Evolutionary conservation across 805 yeast species (phyloP), one percentile per base, ranked within the genome.

Genomic region (Suhomyces prunicola): DNA sequence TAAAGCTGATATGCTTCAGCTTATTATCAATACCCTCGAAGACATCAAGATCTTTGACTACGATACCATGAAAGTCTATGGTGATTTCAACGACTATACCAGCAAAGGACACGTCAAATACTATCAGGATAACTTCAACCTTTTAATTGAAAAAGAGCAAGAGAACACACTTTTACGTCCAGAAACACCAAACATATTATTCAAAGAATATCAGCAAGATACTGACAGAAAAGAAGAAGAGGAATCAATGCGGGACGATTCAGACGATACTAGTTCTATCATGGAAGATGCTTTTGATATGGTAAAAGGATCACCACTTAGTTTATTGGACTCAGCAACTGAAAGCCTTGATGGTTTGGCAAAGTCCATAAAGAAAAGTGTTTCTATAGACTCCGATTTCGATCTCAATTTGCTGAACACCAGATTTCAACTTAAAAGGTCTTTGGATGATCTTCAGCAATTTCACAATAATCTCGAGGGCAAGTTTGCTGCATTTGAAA

Each of bases 211-310:
- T 13, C 35, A 2, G 5, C 7, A n/a, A n/a, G 33, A 29, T 29
- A n/a, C 17, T 6, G 12, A n/a, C 17, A 33, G 17, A 33, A 13
- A n/a, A 26, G 50, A 45, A 17, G 50, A 40, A n/a, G 51, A 6
- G 12, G 15, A 33, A 13, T 33, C 36, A 2, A n/a, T 33, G n/a
- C 36, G 36, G 4, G 36, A 57, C 22, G 66, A 63, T 12, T 53
- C 48, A 29, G 66, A 62, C 44, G 64, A 61, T 12, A 52, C 57
- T 1, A 60, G 54, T n/a, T 57, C 67, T n/a, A 53, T 63, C 26
- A 62, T 63, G 65, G 65, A 56, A 15, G 15, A 46, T 3, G 33
- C 55, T 1, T 36, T 31, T 7, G 17, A 36, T 15, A 15, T 36
- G 19, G 24, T 31, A 8, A 22, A 26, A 17, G 35, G 48, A 3